Percentiles rank a stretch among this genome's conserved stretches.
phyloP scores from a whole-genome alignment of 208 protist genomes.

The Acanthamoeba divionensis region DNA sequence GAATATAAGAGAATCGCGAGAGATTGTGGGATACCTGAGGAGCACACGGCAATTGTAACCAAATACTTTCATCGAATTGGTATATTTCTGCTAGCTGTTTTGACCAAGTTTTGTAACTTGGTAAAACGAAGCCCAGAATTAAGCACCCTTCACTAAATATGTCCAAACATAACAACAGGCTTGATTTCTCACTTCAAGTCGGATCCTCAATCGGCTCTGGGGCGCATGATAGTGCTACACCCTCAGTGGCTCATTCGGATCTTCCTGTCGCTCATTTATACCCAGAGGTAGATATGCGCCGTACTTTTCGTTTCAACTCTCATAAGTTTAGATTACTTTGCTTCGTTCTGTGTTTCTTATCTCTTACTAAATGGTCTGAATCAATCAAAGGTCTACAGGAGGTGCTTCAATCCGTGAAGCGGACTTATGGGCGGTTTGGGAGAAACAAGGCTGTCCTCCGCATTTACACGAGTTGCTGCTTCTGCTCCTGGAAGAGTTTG shows the following conservation, averaged over 20 bases:
- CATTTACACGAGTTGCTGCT: constrained; percentile 15
- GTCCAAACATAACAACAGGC: background rate
- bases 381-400: no score
- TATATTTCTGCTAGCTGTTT: background rate
- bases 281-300: background rate
- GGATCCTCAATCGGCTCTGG: background rate
- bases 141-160: background rate
- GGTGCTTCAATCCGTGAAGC: background rate
- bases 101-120: no score
- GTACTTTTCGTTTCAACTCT: background rate
- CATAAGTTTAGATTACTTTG: no score
- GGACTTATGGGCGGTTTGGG: constrained; percentile 21
- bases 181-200: background rate
- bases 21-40: constrained; percentile 5
- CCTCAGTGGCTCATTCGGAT: constrained; percentile 9
- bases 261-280: background rate
- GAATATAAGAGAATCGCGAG: background rate
- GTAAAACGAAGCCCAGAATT: background rate
- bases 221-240: constrained; percentile 19
- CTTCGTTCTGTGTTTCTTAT: no score
- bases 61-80: constrained; percentile 41
- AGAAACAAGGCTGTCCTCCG: background rate
- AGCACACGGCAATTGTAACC: constrained; percentile 16
- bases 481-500: constrained; percentile 30
- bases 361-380: no score